These are phyloP conservation scores for Zangia roseola DNA, from an alignment of 768 basidiomycete genomes.

Conservation along the genomic window DNA sequence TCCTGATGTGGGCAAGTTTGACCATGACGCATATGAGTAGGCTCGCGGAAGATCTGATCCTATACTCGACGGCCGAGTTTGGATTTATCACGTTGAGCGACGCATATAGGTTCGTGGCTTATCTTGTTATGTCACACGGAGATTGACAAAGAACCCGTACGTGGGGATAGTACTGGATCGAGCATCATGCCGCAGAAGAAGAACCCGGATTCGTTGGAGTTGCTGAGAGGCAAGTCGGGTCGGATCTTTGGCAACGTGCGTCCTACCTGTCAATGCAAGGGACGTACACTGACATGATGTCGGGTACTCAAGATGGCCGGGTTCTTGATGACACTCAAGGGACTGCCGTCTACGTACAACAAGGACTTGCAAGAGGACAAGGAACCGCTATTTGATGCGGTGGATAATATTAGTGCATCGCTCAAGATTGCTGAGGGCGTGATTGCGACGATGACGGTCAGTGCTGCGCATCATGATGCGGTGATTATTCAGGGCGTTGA, in stretches of 20 bases:
- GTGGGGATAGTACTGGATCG: constrained; percentile 77
- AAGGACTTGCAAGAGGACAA: constrained; percentile 99
- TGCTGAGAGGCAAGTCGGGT: constrained; percentile 93
- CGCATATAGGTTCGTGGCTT: constrained; percentile 78
- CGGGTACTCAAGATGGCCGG: constrained; percentile 77
- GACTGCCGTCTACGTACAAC: constrained; percentile 97
- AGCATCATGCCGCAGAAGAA: constrained; percentile 99
- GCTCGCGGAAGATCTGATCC: constrained; percentile 92
- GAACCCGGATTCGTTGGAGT: constrained; percentile 94
- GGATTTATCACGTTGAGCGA: constrained; percentile 95
- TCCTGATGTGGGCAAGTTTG: constrained; percentile 93
- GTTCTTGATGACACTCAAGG: constrained; percentile 96
- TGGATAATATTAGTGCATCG: constrained; percentile 85
- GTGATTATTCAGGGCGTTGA: not conserved
- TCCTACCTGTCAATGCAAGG: constrained; percentile 3
- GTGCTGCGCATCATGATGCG: constrained; percentile 19
- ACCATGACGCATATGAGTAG: constrained; percentile 93
- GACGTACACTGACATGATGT: not conserved
- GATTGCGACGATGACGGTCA: constrained; percentile 82
- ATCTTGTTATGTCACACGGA: not conserved
- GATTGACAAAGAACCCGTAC: not conserved
- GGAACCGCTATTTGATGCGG: constrained; percentile 92
- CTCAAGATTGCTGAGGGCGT: constrained; percentile 95
- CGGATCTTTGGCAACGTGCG: constrained; percentile 89
- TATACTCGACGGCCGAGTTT: constrained; percentile 97